These are phyloP conservation scores for Rubus idaeus DNA, from an alignment of 306 rosid species.

Conservation along the genomic window DNA sequence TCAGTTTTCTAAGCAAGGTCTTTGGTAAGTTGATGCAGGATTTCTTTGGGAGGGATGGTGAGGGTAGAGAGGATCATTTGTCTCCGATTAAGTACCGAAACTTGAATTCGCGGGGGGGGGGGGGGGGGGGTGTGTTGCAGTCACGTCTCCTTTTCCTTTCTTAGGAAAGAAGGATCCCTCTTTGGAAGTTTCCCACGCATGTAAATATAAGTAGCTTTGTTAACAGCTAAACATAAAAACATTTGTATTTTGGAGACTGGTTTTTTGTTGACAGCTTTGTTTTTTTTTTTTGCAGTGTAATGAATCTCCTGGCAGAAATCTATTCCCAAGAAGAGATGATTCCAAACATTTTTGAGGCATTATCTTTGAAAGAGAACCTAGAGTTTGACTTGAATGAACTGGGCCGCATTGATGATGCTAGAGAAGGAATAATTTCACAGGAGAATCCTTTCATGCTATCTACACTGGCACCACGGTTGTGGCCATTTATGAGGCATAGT, in stretches of 20 bases:
- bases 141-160: too few relatives aligned
- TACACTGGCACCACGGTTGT: constrained; percentile 79
- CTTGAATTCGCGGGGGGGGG: too few relatives aligned
- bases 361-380: constrained; percentile 44
- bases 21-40: too few relatives aligned
- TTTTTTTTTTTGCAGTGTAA: constrained; percentile 69
- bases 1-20: too few relatives aligned
- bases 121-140: too few relatives aligned
- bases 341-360: constrained; percentile 67
- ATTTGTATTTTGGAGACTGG: background rate
- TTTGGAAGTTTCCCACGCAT: too few relatives aligned
- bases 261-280: background rate
- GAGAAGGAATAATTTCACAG: constrained; percentile 33
- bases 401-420: constrained; percentile 40
- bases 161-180: too few relatives aligned
- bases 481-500: constrained; percentile 99
- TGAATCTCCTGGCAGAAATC: constrained; percentile 96
- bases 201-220: background rate
- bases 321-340: constrained; percentile 93
- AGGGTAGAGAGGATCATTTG: too few relatives aligned
- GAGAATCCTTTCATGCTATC: constrained; percentile 80
- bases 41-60: too few relatives aligned
- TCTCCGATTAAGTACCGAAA: too few relatives aligned
- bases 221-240: background rate
- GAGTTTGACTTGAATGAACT: constrained; percentile 53